phyloP scores from a whole-genome alignment of 192 early-diverging fungal genomes.

The Coemansia sp. region DNA sequence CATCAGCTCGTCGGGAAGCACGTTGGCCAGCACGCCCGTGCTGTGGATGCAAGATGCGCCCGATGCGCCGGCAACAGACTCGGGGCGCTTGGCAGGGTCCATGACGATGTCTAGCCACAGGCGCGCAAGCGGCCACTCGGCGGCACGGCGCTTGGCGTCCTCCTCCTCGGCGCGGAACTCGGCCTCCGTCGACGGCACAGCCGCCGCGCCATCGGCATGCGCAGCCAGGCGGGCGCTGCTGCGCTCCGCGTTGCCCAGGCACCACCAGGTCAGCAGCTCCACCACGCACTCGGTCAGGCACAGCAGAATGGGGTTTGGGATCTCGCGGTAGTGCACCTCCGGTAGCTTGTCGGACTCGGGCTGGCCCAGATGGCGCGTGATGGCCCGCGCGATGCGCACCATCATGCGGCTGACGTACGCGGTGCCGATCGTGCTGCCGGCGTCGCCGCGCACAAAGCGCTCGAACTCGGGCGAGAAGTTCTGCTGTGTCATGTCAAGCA shows the following conservation, averaged over 20 bases:
- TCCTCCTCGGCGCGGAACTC: constrained; percentile 47
- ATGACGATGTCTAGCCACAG: constrained; percentile 47
- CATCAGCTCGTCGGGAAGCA: constrained; percentile 52
- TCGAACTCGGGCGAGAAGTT: constrained; percentile 52
- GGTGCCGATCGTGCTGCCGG: constrained; percentile 17
- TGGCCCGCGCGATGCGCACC: constrained; percentile 29
- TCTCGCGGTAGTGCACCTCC: constrained; percentile 53
- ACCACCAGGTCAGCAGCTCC: constrained; percentile 57
- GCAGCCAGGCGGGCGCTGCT: constrained; percentile 26
- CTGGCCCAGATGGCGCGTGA: constrained; percentile 36
- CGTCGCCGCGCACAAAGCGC: constrained; percentile 34
- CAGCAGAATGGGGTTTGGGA: constrained; percentile 49
- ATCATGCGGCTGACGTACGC: constrained; percentile 44
- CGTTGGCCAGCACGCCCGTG: constrained; percentile 50
- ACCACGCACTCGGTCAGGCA: constrained; percentile 43
- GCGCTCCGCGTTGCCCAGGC: constrained; percentile 30
- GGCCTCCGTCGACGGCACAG: constrained; percentile 15
- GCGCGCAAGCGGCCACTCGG: constrained; percentile 31
- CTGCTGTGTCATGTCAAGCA: constrained; percentile 61
- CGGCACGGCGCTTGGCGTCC: constrained; percentile 12
- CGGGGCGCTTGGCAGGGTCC: constrained; percentile 22
- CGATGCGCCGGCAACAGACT: constrained; percentile 2
- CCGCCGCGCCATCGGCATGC: background rate
- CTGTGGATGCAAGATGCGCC: constrained; percentile 43
- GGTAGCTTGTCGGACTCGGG: constrained; percentile 33